phyloP scores from a whole-genome alignment of 148 eudicot species.

The Simmondsia chinensis region DNA sequence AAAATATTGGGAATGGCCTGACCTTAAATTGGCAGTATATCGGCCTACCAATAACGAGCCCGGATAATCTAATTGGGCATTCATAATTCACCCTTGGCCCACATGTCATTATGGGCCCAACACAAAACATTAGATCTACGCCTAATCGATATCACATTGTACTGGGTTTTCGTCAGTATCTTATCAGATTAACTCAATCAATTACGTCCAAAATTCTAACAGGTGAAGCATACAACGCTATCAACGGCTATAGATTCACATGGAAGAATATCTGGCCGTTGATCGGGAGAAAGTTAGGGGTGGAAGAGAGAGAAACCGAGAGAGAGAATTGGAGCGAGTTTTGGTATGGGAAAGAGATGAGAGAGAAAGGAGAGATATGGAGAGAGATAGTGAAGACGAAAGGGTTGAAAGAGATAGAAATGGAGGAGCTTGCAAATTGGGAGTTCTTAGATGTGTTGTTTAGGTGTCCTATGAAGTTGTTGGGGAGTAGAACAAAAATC shows the following conservation, averaged over 20 bases:
- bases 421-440: constrained; percentile 84
- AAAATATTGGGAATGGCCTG: too few relatives aligned
- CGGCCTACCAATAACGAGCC: too few relatives aligned
- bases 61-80: too few relatives aligned
- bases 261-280: constrained; percentile 71
- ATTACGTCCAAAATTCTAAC: too few relatives aligned
- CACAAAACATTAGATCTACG: too few relatives aligned
- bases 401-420: constrained; percentile 37
- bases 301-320: constrained; percentile 16
- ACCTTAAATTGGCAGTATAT: too few relatives aligned
- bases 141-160: too few relatives aligned
- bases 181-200: too few relatives aligned
- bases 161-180: too few relatives aligned
- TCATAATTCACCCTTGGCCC: too few relatives aligned
- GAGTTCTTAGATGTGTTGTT: constrained; percentile 58
- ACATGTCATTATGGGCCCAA: too few relatives aligned
- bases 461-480: constrained; percentile 58
- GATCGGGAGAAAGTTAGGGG: constrained; percentile 48
- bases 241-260: constrained; percentile 50
- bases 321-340: constrained; percentile 27
- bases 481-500: constrained; percentile 48
- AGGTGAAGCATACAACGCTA: constrained; percentile 64
- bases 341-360: constrained; percentile 33
- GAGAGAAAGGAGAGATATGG: constrained; percentile 54
- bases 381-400: constrained; percentile 48